Evolutionary conservation across 768 basidiomycete genomes (phyloP), one percentile per base, ranked within the genome.

Genomic region (Roridomyces roridus): DNA sequence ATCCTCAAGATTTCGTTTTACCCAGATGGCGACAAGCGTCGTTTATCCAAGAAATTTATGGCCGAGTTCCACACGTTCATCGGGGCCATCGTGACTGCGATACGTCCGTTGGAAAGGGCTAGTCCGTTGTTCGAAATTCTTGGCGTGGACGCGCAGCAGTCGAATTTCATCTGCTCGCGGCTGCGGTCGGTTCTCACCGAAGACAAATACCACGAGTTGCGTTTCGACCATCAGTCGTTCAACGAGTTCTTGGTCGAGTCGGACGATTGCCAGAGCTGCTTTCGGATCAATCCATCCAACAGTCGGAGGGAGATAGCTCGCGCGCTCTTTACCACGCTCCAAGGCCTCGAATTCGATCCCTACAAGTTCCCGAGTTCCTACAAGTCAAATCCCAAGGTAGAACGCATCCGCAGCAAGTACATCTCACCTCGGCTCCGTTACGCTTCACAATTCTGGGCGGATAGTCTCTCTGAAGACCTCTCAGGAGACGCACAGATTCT

Each of bases 221-320:
- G 43, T 5, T 61, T 61, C n/a, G 44, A 52, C 21, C 47, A 63
- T 4, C 60, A 67, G 26, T 61, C 60, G 7, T 61, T 61, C 46
- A 50, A 56, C 14, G 60, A 61, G 18, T 61, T 61, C 31, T 29
- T 61, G 18, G 14, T 48, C 6, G n/a, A n/a, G n/a, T 60, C 60
- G 24, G 24, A 56, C 10, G 17, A 4, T 10, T 55, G 54, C 18
- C 54, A 45, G 4, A 14, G 5, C 14, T 1, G 0, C 3, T 61
- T 61, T 29, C 54, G 55, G 3, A 53, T 61, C 18, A 29, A 5
- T 0, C 50, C 31, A 0, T 8, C 2, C 2, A 17, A 24, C 7
- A 41, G 0, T 21, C 39, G 5, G 34, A 15, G 17, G 23, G 17
- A 11, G n/a, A 53, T 47, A 4, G 42, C 60, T 6, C 31, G 36